Evolutionary conservation across 2,329 filamentous ascomycete genomes (phyloP).

Genomic region (Ascomycota sp.): DNA sequence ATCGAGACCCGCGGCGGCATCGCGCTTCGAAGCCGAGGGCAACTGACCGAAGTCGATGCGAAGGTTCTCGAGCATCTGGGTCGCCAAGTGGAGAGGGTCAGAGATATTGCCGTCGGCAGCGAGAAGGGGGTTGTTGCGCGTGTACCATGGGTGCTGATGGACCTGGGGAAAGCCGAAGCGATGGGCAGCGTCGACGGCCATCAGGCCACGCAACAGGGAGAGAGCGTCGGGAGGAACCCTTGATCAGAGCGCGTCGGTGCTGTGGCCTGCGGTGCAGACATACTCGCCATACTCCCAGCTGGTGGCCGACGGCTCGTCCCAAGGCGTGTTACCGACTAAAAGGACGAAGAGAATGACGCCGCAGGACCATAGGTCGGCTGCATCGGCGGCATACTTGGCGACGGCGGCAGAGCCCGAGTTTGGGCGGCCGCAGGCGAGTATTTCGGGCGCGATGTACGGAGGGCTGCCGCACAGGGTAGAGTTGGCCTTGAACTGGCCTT

Average conservation of each 20-base stretch:
- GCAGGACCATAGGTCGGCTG: constrained; percentile 91
- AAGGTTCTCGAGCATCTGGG: constrained; percentile 80
- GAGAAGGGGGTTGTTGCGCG: constrained; percentile 58
- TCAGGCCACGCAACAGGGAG: constrained; percentile 81
- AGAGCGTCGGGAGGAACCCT: constrained; percentile 53
- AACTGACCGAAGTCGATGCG: constrained; percentile 68
- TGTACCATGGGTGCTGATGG: constrained; percentile 88
- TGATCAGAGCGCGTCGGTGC: constrained; percentile 69
- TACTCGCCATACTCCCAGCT: constrained; percentile 92
- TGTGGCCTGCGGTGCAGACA: constrained; percentile 55
- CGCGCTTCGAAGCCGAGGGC: constrained; percentile 28
- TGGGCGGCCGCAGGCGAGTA: constrained; percentile 34
- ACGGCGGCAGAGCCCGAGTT: constrained; percentile 28
- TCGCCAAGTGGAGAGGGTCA: constrained; percentile 72
- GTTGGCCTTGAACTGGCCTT: constrained; percentile 62
- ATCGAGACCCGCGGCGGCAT: constrained; percentile 54
- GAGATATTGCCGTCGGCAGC: constrained; percentile 51
- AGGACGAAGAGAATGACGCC: constrained; percentile 95
- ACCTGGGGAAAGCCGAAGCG: constrained; percentile 78
- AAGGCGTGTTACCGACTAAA: constrained; percentile 88
- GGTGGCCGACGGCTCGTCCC: constrained; percentile 73
- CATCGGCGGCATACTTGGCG: constrained; percentile 50
- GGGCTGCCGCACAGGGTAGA: constrained; percentile 87
- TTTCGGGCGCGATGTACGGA: constrained; percentile 93
- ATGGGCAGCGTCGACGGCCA: constrained; percentile 53